Conservation (phyloP, 176 grass and related monocot genomes). For the Triticum timopheevii region DNA sequence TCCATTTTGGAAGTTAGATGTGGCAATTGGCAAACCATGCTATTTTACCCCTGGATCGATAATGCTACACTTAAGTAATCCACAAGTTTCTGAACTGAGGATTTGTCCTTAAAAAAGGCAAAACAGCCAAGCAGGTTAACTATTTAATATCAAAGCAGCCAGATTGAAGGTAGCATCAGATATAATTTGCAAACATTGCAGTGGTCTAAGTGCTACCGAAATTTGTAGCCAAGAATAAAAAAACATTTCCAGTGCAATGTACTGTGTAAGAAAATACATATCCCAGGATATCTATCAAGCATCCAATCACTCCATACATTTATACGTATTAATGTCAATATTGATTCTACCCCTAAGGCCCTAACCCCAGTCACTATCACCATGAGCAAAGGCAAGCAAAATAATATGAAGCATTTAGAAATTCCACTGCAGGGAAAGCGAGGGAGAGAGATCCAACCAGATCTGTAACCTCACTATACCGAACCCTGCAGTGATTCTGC, state of each 20-base stretch:
- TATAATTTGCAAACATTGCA: slow-evolving; percentile 3
- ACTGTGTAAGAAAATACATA: no score
- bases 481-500: not conserved
- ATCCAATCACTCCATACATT: not conserved
- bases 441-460: not conserved
- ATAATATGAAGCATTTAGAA: not conserved
- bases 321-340: not conserved
- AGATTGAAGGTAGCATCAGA: not conserved
- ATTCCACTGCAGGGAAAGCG: not conserved
- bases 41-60: not conserved
- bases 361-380: not conserved
- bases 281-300: not conserved
- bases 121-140: not conserved
- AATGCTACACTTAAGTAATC: not conserved
- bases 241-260: not conserved
- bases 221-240: slow-evolving; percentile 9
- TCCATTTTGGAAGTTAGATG: not conserved
- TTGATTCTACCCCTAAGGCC: not conserved
- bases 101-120: not conserved
- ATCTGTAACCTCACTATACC: not conserved
- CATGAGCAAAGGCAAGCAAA: not conserved
- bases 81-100: not conserved
- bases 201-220: not conserved
- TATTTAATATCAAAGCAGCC: not conserved
- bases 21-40: not conserved